phyloP scores from a whole-genome alignment of 2,329 filamentous ascomycete species.

The Penicillium sp. region DNA sequence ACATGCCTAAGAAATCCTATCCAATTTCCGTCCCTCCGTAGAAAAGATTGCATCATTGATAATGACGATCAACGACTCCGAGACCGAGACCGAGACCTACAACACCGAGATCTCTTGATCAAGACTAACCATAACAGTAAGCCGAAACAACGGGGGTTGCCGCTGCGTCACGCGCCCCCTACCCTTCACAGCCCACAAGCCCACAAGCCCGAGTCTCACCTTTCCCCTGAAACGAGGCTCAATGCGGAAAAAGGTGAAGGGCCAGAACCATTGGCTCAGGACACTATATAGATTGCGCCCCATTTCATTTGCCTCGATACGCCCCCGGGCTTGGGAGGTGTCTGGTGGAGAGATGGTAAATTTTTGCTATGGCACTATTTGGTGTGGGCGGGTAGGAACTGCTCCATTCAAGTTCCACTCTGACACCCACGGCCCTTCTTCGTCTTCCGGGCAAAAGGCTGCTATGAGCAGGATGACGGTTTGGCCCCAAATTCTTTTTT shows the following conservation, averaged over 20 bases:
- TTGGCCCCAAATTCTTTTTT: not conserved
- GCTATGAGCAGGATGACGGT: not conserved
- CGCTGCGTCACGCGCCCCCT: not conserved
- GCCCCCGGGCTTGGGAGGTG: not conserved
- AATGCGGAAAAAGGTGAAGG: not conserved
- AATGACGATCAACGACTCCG: not conserved
- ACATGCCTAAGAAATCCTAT: not conserved
- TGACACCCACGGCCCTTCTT: not conserved
- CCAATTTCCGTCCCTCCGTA: not conserved
- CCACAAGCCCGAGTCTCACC: conserved; percentile 1
- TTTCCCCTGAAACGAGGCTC: conserved; percentile 6
- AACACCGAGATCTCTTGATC: not conserved
- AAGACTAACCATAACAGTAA: not conserved
- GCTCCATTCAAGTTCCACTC: conserved; percentile 1
- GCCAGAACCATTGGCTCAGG: not conserved
- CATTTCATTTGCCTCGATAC: not conserved
- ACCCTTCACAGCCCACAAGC: not conserved
- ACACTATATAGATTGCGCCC: not conserved
- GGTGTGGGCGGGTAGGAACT: not conserved
- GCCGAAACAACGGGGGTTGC: not conserved
- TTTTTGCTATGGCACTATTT: conserved; percentile 1
- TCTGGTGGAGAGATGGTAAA: not conserved
- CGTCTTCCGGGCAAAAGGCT: not conserved
- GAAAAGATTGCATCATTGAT: not conserved
- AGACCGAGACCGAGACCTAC: not conserved